These are phyloP conservation scores for Hibiscus mutabilis DNA, from an alignment of 345 rosid species.

Conservation along the genomic window DNA sequence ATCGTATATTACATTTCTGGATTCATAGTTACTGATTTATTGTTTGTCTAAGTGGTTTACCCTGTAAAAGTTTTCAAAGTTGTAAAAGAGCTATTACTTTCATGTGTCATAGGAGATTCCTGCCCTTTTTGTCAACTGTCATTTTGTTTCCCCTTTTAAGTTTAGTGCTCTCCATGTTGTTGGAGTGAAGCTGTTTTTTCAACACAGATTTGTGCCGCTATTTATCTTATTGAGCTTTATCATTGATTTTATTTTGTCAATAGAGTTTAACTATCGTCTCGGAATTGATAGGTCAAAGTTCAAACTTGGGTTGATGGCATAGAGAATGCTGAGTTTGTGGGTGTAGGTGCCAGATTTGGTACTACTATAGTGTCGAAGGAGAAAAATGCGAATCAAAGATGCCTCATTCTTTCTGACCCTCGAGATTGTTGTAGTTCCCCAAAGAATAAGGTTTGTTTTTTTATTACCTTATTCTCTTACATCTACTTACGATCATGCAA, in stretches of 20 bases:
- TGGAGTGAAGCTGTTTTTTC: background rate
- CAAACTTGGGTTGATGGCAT: slow-evolving; percentile 84
- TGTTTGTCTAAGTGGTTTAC: background rate
- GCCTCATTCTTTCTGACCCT: slow-evolving; percentile 71
- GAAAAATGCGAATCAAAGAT: slow-evolving; percentile 78
- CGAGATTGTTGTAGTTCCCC: slow-evolving; percentile 71
- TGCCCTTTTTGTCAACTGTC: background rate
- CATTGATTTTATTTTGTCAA: slow-evolving; percentile 2
- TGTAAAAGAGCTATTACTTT: background rate
- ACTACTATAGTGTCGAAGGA: slow-evolving; percentile 76
- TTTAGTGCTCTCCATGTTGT: background rate
- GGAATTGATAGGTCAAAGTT: slow-evolving; percentile 70
- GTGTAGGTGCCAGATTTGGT: slow-evolving; percentile 97
- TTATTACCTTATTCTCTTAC: background rate
- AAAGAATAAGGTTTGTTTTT: slow-evolving; percentile 53
- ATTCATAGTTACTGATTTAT: background rate
- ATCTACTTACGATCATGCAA: background rate
- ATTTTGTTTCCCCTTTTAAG: background rate
- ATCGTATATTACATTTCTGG: background rate
- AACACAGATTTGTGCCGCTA: background rate
- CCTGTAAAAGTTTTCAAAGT: background rate
- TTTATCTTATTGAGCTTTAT: slow-evolving; percentile 6
- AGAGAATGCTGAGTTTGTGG: slow-evolving; percentile 84
- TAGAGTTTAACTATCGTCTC: background rate
- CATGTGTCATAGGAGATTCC: background rate